Evolutionary conservation across 2,329 filamentous ascomycete genomes (phyloP).

Genomic region (Paecilomyces fulvus): DNA sequence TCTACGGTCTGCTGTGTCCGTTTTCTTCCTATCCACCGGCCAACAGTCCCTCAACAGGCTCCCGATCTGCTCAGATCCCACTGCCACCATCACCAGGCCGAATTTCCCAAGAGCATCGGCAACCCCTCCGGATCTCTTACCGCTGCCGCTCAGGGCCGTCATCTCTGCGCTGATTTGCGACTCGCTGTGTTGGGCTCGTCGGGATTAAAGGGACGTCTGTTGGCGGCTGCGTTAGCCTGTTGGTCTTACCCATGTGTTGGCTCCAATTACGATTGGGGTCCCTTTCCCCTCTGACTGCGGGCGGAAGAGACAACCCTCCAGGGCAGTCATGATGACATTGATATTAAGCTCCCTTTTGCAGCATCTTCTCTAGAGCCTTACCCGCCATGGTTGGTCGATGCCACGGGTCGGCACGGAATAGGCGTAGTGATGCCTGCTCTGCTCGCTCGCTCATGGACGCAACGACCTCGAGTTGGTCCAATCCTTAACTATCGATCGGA

Average conservation of each 20-base stretch:
- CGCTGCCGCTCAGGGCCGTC: not conserved
- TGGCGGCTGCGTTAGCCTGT: not conserved
- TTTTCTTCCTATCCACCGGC: not conserved
- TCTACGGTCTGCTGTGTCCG: not conserved
- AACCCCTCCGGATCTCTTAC: not conserved
- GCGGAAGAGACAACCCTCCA: not conserved
- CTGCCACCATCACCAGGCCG: not conserved
- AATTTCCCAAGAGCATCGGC: not conserved
- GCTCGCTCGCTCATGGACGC: not conserved
- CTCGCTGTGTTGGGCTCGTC: slow-evolving; percentile 15
- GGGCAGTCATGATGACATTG: not conserved
- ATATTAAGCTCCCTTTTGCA: not conserved
- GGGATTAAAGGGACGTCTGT: slow-evolving; percentile 8
- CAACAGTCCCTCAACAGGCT: not conserved
- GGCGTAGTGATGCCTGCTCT: not conserved
- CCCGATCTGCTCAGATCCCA: not conserved
- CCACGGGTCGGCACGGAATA: not conserved
- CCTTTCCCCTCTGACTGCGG: not conserved
- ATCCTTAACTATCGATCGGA: not conserved
- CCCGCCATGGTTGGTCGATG: not conserved
- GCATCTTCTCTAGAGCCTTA: not conserved
- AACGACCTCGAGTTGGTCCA: not conserved
- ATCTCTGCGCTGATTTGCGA: slow-evolving; percentile 1
- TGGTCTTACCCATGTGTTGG: not conserved
- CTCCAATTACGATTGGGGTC: not conserved